Percentiles rank a stretch among this genome's conserved stretches.
These are phyloP conservation scores for Colletotrichum lentis DNA, from an alignment of 2,329 filamentous ascomycete species.

Conservation along the genomic window DNA sequence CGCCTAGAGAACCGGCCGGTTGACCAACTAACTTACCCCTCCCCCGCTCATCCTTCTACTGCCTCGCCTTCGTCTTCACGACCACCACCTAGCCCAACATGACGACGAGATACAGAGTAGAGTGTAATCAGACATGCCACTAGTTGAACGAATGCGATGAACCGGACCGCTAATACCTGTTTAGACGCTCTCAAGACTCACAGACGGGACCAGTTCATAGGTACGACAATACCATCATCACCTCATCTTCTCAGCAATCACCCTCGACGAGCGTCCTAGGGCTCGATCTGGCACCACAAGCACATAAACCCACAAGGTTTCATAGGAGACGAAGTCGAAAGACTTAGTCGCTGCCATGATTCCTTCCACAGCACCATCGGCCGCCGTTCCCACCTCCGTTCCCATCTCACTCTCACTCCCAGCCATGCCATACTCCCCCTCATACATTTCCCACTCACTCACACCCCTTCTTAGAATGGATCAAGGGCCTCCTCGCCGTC, in stretches of 20 bases:
- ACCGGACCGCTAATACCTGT: constrained; percentile 32
- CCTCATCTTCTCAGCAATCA: neutral
- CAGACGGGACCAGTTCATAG: constrained; percentile 86
- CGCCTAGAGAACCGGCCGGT: neutral
- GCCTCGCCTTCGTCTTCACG: neutral
- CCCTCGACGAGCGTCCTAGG: neutral
- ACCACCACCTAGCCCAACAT: constrained; percentile 49
- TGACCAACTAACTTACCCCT: neutral
- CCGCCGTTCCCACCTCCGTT: constrained; percentile 19
- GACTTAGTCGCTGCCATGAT: neutral
- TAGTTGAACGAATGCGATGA: neutral
- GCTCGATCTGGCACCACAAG: neutral
- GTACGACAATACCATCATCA: constrained; percentile 53
- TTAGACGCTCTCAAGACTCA: constrained; percentile 79
- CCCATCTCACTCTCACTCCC: neutral
- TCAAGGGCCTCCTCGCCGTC: constrained; percentile 92
- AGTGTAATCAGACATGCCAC: constrained; percentile 67
- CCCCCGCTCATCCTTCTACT: neutral
- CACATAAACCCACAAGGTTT: no score
- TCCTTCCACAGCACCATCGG: neutral
- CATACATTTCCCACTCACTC: constrained; percentile 1
- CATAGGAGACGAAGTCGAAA: no score
- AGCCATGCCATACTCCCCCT: neutral
- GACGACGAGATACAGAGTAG: constrained; percentile 74
- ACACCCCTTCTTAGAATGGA: constrained; percentile 74